phyloP scores from a whole-genome alignment of 495 filamentous ascomycete species.

The Aspergillus affinis region DNA sequence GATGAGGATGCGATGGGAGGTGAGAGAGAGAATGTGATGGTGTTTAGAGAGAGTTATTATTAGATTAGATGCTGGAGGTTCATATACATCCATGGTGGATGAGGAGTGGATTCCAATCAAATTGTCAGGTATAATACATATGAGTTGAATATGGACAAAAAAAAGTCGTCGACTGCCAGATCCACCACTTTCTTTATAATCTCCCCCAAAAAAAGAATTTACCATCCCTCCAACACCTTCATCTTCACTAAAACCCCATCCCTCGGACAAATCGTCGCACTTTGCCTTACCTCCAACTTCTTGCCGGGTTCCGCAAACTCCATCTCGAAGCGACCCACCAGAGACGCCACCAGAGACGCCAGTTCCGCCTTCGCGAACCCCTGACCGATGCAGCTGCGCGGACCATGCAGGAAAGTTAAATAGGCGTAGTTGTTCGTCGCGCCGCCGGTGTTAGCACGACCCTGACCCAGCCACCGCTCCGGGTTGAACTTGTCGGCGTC shows the following conservation, averaged over 20 bases:
- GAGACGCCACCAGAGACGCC: conserved; percentile 72
- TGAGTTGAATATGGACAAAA: conserved; percentile 12
- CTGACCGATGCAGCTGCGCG: conserved; percentile 77
- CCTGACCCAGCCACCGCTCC: conserved; percentile 69
- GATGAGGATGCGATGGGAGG: conserved; percentile 66
- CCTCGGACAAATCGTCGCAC: conserved; percentile 61
- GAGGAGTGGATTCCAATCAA: conserved; percentile 7
- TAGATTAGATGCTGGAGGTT: neutral
- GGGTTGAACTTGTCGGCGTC: conserved; percentile 81
- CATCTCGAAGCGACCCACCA: conserved; percentile 70
- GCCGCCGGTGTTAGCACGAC: conserved; percentile 49
- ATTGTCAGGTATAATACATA: neutral
- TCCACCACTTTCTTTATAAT: no score
- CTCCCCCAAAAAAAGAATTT: neutral
- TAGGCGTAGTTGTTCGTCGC: conserved; percentile 69
- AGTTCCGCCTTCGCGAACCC: conserved; percentile 83
- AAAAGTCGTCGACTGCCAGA: neutral
- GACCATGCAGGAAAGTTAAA: conserved; percentile 82
- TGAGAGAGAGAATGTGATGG: conserved; percentile 54
- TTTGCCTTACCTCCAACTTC: conserved; percentile 57
- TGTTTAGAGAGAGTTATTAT: conserved; percentile 55
- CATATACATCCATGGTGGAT: neutral
- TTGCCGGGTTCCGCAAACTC: conserved; percentile 58
- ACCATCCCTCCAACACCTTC: conserved; percentile 68
- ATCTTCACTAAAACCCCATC: conserved; percentile 63